Percentiles rank a stretch among this genome's conserved stretches.
Evolutionary conservation across 1,284 basidiomycete species (phyloP).

Genomic region (Rhodotorula sp.): DNA sequence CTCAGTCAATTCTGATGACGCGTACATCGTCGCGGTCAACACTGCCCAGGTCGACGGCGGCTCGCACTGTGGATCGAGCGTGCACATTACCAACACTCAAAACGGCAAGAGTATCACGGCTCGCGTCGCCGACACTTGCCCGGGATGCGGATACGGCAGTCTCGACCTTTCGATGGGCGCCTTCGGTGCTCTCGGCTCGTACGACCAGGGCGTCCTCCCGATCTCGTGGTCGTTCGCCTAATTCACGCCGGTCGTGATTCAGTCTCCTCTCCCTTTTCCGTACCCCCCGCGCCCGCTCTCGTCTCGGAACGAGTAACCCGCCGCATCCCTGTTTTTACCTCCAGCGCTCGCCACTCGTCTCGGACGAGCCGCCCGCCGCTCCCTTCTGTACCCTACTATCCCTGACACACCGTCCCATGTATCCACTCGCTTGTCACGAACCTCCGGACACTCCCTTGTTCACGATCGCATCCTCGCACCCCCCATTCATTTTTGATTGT

Average conservation of each 20-base stretch:
- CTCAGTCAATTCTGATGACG: conserved; percentile 5
- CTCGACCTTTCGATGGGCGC: conserved; percentile 32
- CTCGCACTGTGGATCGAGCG: conserved; percentile 13
- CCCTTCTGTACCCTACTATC: conserved; percentile 1
- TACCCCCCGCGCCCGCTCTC: neutral
- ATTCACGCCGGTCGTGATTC: neutral
- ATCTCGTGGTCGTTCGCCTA: conserved; percentile 26
- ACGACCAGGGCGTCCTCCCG: conserved; percentile 25
- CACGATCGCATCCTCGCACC: neutral
- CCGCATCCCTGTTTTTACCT: too few relatives aligned
- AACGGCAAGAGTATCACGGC: conserved; percentile 28
- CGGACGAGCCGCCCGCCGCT: neutral
- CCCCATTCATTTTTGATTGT: neutral
- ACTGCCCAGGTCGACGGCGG: conserved; percentile 9
- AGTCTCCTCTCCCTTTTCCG: neutral
- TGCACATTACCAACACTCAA: conserved; percentile 13
- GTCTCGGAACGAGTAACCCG: neutral
- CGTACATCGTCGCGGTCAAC: conserved; percentile 33
- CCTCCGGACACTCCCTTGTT: neutral
- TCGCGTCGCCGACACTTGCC: conserved; percentile 23
- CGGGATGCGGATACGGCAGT: conserved; percentile 8
- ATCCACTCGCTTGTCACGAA: conserved; percentile 2
- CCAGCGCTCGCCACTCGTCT: neutral
- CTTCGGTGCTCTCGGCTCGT: conserved; percentile 17
- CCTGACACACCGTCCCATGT: neutral